Percentiles rank a stretch among this genome's conserved stretches.
Evolutionary conservation across 495 filamentous ascomycete genomes (phyloP).

Genomic region (Neurospora sp.): DNA sequence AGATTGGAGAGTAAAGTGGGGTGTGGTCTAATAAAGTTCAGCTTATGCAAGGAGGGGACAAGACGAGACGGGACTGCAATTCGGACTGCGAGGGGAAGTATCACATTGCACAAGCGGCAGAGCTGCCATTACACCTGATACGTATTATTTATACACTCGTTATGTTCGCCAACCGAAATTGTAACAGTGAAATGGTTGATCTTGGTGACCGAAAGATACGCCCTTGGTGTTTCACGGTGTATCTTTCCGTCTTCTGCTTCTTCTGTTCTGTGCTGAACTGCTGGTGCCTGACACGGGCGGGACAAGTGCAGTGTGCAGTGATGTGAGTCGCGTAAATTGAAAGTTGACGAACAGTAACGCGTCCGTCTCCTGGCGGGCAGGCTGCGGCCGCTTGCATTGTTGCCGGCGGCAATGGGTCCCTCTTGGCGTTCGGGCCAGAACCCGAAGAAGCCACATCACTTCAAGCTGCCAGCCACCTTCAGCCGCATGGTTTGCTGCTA

Average conservation of each 20-base stretch:
- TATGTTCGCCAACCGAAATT: neutral
- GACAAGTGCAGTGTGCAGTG: neutral
- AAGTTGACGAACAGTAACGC: constrained; percentile 4
- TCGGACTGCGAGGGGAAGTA: neutral
- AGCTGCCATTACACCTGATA: neutral
- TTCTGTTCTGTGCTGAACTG: neutral
- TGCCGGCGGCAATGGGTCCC: neutral
- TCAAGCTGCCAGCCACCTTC: neutral
- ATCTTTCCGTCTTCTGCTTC: neutral
- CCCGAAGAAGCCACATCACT: neutral
- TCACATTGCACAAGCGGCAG: neutral
- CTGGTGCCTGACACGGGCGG: neutral
- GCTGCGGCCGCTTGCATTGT: neutral
- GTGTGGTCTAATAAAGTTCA: neutral
- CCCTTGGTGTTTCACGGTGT: neutral
- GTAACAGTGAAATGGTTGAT: neutral
- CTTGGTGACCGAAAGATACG: neutral
- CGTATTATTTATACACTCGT: neutral
- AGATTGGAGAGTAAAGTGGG: neutral
- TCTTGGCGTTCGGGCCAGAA: neutral
- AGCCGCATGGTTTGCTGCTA: neutral
- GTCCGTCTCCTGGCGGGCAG: neutral
- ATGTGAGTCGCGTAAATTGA: constrained; percentile 19
- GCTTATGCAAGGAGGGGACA: neutral
- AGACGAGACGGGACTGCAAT: neutral